Base-by-base conservation (phyloP, 305 asterid species). In the Euphrasia arctica region DNA sequence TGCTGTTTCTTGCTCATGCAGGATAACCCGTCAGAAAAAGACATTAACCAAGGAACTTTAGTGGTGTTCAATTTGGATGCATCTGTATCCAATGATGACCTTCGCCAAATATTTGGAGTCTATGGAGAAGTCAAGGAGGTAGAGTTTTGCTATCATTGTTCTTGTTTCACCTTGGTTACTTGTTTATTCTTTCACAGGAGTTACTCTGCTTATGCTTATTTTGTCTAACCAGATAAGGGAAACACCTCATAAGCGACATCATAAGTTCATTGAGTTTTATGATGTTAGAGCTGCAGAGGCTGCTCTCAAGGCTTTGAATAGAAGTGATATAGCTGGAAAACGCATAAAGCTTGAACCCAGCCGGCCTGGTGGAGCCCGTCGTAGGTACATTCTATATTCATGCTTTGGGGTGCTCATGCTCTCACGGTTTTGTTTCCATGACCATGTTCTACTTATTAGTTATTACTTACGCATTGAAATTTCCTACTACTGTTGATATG, bases 21-120 rank as follows among this genome's bases (percentile, higher is more conserved):
- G 99, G 99, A 94, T 65, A 94, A 94, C 68, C 99, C 99, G 10
- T 86, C 99, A 4, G 99, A 94, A 64, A 94, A 88, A 66, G 99
- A 94, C 71, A 54, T 94, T 58, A 94, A 94, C 76, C 99, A 94
- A 80, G 99, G 99, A 72, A 94, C 99, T 55, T 80, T 94, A 32
- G 99, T 94, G 72, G 95, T 87, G 50, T 94, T 94, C 78, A 94
- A 94, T 80, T 75, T 94, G 85, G 99, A 94, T 70, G 82, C 96
- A 65, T 71, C 67, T 52, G 76, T 70, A 43, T 74, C 75, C 64
- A 72, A 72, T 63, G 72, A 77, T 12, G 76, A 73, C 60, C 74
- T 80, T 60, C 77, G 76, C 61, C 90, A 83, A 65, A 91, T 91
- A 67, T 91, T 91, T 75, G 96, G 98, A 77, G 84, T 82, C 73